Evolutionary conservation across 768 basidiomycete species (phyloP), one percentile per base, ranked within the genome.

Genomic region (Mycena venus): DNA sequence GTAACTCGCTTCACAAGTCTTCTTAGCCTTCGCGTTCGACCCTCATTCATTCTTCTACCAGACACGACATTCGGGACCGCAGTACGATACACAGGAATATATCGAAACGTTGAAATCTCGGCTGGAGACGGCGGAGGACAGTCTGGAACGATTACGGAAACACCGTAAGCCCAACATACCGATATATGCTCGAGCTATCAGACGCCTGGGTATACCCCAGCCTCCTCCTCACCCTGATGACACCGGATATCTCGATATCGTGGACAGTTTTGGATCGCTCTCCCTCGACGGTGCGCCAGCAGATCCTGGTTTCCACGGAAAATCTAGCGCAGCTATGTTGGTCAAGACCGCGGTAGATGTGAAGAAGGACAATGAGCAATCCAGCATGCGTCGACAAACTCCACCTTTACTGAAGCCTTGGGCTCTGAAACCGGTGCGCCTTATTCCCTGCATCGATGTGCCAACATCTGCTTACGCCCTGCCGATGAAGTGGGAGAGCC

Each of bases 291-390:
- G 11, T 21, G 9, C 67, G 3, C 40, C 34, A 12, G 23, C 36
- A 4, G 42, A 72, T 9, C 40, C 40, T 4, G 70, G 62, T 0
- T 72, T 65, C 40, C 70, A 64, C n/a, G 70, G 70, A 3, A 70
- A 70, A 31, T 70, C 68, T 3, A 62, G 68, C 23, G n/a, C 47
- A 8, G 59, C 25, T 2, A n/a, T 29, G 47, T 21, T 70, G 25
- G 61, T 70, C 21, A 63, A 51, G 38, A n/a, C 25, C 9, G 61
- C 38, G 4, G n/a, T 53, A 3, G 23, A 12, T 1, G n/a, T 12
- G 14, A n/a, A 70, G 59, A 36, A 15, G 12, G 42, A 19, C 12
- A 17, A 19, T 44, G n/a, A n/a, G n/a, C n/a, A n/a, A n/a, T n/a
- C n/a, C 21, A 11, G 5, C 42, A 44, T 4, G 21, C 15, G 42